phyloP scores from a whole-genome alignment of 2,329 filamentous ascomycete genomes.

The Onygenales sp. region DNA sequence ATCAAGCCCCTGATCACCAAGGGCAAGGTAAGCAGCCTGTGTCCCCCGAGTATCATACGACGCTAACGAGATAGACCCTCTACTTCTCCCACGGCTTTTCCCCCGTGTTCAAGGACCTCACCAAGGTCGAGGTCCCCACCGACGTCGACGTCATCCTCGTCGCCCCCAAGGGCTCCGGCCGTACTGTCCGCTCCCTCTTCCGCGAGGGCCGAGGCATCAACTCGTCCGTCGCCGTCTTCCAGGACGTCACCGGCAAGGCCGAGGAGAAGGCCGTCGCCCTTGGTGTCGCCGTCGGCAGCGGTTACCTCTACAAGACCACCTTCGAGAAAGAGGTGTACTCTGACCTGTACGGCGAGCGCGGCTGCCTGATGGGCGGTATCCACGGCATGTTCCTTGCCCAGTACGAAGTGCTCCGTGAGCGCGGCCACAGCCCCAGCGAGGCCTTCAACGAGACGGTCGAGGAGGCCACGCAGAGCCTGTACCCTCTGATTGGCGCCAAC shows the following conservation, averaged over 20 bases:
- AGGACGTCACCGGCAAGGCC: slow-evolving; percentile 96
- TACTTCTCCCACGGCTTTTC: slow-evolving; percentile 99
- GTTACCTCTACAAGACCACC: slow-evolving; percentile 99
- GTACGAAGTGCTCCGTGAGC: slow-evolving; percentile 99
- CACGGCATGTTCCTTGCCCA: slow-evolving; percentile 99
- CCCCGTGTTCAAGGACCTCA: slow-evolving; percentile 98
- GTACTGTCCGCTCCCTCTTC: slow-evolving; percentile 97
- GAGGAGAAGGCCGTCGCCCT: slow-evolving; percentile 96
- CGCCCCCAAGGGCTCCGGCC: slow-evolving; percentile 96
- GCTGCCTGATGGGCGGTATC: slow-evolving; percentile 99
- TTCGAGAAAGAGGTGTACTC: slow-evolving; percentile 99
- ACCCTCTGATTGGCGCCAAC: slow-evolving; percentile 93
- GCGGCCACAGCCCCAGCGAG: slow-evolving; percentile 93
- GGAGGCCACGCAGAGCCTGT: slow-evolving; percentile 96
- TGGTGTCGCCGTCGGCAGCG: slow-evolving; percentile 91
- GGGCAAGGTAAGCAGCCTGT: slow-evolving; percentile 66
- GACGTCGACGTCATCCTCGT: slow-evolving; percentile 99
- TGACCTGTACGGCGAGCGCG: slow-evolving; percentile 98
- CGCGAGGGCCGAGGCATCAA: slow-evolving; percentile 99
- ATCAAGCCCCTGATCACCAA: slow-evolving; percentile 98
- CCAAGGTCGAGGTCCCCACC: slow-evolving; percentile 91
- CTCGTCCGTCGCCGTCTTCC: slow-evolving; percentile 96
- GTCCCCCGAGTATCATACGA: background rate
- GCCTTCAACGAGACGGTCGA: slow-evolving; percentile 99
- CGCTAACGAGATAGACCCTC: slow-evolving; percentile 58